Conservation (phyloP, 768 basidiomycete genomes). For the Kockovaella imperatae region DNA sequence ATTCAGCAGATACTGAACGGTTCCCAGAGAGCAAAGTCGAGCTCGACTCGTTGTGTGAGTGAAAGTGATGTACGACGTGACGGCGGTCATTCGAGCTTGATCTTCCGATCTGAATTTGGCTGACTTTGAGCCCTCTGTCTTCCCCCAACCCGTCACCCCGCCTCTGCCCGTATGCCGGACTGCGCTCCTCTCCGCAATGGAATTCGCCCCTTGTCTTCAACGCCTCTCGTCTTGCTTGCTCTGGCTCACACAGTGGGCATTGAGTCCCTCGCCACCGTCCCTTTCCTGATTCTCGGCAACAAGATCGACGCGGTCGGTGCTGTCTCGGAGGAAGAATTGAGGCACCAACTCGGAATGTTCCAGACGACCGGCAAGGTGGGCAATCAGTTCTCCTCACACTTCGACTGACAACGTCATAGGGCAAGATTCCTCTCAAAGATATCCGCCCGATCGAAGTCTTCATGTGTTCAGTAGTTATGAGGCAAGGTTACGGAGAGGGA, state of each 20-base stretch:
- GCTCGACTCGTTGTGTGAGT: conserved; percentile 70
- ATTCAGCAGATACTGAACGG: conserved; percentile 92
- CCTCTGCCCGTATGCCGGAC: too few species aligned
- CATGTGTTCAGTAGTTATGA: conserved; percentile 99
- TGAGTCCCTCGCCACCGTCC: conserved; percentile 89
- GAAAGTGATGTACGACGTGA: background rate
- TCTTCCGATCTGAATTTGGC: background rate
- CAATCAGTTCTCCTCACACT: background rate
- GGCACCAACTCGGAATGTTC: conserved; percentile 88
- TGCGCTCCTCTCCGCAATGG: too few species aligned
- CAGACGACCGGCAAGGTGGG: conserved; percentile 98
- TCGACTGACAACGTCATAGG: conserved; percentile 51
- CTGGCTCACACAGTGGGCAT: conserved; percentile 59
- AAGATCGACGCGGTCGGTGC: conserved; percentile 99
- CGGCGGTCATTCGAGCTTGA: background rate
- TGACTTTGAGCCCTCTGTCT: too few species aligned
- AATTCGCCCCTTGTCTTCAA: too few species aligned
- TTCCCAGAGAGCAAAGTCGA: conserved; percentile 95
- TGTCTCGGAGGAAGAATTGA: conserved; percentile 92
- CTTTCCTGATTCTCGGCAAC: conserved; percentile 97
- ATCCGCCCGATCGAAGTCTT: conserved; percentile 98
- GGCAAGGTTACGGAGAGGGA: conserved; percentile 98
- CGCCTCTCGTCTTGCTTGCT: too few species aligned
- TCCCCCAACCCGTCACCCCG: too few species aligned
- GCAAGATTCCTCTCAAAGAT: conserved; percentile 91